These are phyloP conservation scores for Waitea zeae DNA, from an alignment of 1,284 basidiomycete species.

Conservation along the genomic window DNA sequence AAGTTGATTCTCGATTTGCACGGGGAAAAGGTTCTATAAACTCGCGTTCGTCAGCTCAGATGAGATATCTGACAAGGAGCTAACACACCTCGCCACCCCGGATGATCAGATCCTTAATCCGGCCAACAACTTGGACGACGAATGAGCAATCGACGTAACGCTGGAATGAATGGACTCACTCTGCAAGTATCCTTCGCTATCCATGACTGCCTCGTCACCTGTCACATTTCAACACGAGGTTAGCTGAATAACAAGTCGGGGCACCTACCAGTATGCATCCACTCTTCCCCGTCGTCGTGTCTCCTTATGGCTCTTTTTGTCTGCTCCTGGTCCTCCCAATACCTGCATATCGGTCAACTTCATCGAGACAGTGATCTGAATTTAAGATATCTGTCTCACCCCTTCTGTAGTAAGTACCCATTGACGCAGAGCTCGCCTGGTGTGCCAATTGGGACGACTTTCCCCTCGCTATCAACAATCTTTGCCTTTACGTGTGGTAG, in stretches of 20 bases:
- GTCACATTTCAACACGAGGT: too few relatives aligned
- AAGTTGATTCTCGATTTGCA: constrained; percentile 70
- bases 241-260: too few relatives aligned
- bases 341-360: constrained; percentile 23
- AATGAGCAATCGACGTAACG: constrained; percentile 2
- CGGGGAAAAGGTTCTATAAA: constrained; percentile 60
- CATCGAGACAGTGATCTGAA: constrained; percentile 1
- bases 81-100: constrained; percentile 59
- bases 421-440: constrained; percentile 63
- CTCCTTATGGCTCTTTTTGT: constrained; percentile 44
- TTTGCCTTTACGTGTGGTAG: constrained; percentile 69
- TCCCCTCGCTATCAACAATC: constrained; percentile 39
- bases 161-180: constrained; percentile 21
- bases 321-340: constrained; percentile 63
- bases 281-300: constrained; percentile 39
- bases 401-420: constrained; percentile 68
- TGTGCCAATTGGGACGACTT: constrained; percentile 42
- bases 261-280: constrained; percentile 85
- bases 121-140: constrained; percentile 43
- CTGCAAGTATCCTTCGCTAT: constrained; percentile 65
- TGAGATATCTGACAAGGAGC: not conserved
- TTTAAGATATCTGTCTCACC: constrained; percentile 20
- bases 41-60: not conserved
- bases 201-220: constrained; percentile 72
- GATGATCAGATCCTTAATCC: constrained; percentile 74